phyloP scores from a whole-genome alignment of 805 yeast genomes.

The Candida vartiovaarae region DNA sequence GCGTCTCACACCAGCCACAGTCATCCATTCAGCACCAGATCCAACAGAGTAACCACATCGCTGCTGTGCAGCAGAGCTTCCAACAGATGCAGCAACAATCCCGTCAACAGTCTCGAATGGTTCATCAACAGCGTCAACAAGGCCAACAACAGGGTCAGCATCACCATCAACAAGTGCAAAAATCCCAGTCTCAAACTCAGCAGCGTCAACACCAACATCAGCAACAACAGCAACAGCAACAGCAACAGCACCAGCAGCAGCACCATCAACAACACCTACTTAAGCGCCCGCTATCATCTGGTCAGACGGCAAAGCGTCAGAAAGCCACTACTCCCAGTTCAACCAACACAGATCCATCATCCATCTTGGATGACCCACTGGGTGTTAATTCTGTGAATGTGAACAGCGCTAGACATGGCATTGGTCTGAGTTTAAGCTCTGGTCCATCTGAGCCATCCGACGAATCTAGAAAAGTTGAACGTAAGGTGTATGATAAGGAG shows the following conservation, averaged over 20 bases:
- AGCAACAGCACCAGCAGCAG: slow-evolving; percentile 5
- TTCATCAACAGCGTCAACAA: slow-evolving; percentile 8
- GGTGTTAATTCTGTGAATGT: slow-evolving; percentile 5
- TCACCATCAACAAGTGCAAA: slow-evolving; percentile 3
- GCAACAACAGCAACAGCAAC: slow-evolving; percentile 1
- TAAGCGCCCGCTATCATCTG: slow-evolving; percentile 4
- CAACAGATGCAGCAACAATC: slow-evolving; percentile 16
- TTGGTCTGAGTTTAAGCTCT: slow-evolving; percentile 8
- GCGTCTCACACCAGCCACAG: slow-evolving; percentile 6
- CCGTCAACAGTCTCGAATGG: slow-evolving; percentile 5
- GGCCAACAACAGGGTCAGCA: slow-evolving; percentile 5
- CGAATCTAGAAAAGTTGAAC: slow-evolving; percentile 9
- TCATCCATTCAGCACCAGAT: slow-evolving; percentile 8
- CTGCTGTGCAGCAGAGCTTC: slow-evolving; percentile 11
- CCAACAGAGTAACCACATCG: slow-evolving; percentile 9
- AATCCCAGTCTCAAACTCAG: slow-evolving; percentile 1
- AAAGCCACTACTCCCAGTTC: slow-evolving; percentile 8
- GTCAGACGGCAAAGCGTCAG: slow-evolving; percentile 11
- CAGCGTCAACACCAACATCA: slow-evolving; percentile 5
- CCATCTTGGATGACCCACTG: slow-evolving; percentile 17
- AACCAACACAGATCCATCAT: slow-evolving; percentile 11
- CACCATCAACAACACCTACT: slow-evolving; percentile 4
- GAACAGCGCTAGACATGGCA: slow-evolving; percentile 6
- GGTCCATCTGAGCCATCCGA: background rate
- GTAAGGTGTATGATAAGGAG: slow-evolving; percentile 25